Conservation (phyloP, 768 basidiomycete genomes). For the Floccularia luteovirens region DNA sequence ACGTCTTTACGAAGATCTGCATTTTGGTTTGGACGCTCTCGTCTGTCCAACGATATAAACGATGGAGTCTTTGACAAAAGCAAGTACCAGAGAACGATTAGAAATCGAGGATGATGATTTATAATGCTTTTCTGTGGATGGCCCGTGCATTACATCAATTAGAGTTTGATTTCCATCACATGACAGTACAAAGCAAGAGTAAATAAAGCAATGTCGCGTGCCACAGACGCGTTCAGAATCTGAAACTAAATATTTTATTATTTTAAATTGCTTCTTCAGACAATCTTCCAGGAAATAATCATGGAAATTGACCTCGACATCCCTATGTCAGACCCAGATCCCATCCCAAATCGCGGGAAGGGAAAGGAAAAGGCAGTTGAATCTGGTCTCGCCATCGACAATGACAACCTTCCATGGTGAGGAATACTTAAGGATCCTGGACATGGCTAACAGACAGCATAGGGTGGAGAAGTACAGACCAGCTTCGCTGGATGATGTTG, state of each 20-base stretch:
- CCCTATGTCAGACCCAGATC: slow-evolving; percentile 41
- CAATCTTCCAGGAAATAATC: slow-evolving; percentile 7
- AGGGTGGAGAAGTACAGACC: slow-evolving; percentile 99
- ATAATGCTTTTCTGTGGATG: slow-evolving; percentile 34
- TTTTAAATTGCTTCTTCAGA: neutral
- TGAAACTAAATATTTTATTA: neutral
- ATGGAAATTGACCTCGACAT: slow-evolving; percentile 60
- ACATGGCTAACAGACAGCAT: slow-evolving; percentile 6
- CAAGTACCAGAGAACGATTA: slow-evolving; percentile 39
- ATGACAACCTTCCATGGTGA: slow-evolving; percentile 83
- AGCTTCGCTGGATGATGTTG: slow-evolving; percentile 85
- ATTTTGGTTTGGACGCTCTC: slow-evolving; percentile 64
- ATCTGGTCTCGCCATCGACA: slow-evolving; percentile 27
- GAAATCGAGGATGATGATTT: slow-evolving; percentile 11
- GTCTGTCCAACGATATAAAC: slow-evolving; percentile 87
- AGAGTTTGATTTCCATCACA: slow-evolving; percentile 19
- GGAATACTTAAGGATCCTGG: slow-evolving; percentile 12
- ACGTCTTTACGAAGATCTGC: slow-evolving; percentile 99
- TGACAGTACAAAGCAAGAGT: slow-evolving; percentile 6
- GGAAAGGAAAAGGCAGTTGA: slow-evolving; percentile 66
- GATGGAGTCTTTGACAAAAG: slow-evolving; percentile 94
- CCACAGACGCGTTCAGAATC: slow-evolving; percentile 4
- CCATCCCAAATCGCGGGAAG: slow-evolving; percentile 33
- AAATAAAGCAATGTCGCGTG: slow-evolving; percentile 11
- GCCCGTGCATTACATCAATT: slow-evolving; percentile 27